These are phyloP conservation scores for Psidium guajava DNA, from an alignment of 345 rosid species.

Conservation along the genomic window DNA sequence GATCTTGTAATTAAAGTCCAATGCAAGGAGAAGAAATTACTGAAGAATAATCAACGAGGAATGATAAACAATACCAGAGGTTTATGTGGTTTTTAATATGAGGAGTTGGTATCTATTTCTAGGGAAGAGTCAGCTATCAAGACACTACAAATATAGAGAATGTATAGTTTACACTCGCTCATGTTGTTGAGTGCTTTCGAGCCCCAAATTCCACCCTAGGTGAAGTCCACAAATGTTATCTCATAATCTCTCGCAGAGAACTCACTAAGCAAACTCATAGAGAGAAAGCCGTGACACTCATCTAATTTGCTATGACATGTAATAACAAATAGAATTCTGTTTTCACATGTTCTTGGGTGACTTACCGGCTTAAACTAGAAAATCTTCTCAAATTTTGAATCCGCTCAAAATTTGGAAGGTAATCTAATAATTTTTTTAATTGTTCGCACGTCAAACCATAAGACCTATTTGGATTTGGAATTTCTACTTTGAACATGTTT, in stretches of 20 bases:
- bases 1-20: neutral
- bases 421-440: neutral
- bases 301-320: neutral
- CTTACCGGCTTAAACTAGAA: neutral
- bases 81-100: neutral
- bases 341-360: neutral
- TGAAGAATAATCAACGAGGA: neutral
- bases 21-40: neutral
- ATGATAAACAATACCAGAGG: neutral
- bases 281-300: neutral
- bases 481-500: neutral
- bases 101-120: neutral
- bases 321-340: neutral
- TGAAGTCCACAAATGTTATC: neutral
- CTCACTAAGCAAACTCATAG: neutral
- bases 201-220: neutral
- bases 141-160: neutral
- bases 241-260: neutral
- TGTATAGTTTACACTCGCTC: neutral
- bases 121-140: neutral
- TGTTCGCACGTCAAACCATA: neutral
- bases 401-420: neutral
- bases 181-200: neutral
- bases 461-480: neutral
- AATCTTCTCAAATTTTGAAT: neutral